These are phyloP conservation scores for Kodamaea laetipori DNA, from an alignment of 805 yeast genomes.

Conservation along the genomic window DNA sequence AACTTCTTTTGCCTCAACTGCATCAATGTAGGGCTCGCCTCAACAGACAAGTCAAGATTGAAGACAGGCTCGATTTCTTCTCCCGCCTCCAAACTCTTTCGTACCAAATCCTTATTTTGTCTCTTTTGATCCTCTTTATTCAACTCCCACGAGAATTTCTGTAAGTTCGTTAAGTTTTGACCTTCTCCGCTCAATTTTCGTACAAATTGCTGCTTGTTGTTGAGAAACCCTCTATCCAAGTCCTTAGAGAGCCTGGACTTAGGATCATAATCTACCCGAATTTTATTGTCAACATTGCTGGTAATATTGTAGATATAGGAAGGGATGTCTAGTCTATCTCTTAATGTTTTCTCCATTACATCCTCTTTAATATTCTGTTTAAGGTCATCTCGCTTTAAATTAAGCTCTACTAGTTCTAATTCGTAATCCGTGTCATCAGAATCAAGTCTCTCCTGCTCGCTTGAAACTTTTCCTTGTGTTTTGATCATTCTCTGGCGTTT, in stretches of 20 bases:
- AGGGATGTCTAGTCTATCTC: conserved; percentile 78
- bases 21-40: conserved; percentile 42
- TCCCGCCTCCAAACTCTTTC: conserved; percentile 10
- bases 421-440: conserved; percentile 44
- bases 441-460: conserved; percentile 21
- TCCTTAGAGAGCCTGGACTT: conserved; percentile 45
- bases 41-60: conserved; percentile 33
- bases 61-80: conserved; percentile 18
- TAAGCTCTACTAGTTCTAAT: conserved; percentile 41
- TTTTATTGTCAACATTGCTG: conserved; percentile 22
- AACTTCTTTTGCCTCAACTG: conserved; percentile 26
- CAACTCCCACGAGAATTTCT: conserved; percentile 40
- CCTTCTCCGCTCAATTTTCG: conserved; percentile 50
- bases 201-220: conserved; percentile 51
- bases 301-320: conserved; percentile 54
- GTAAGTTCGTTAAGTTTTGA: conserved; percentile 24
- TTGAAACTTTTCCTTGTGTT: not conserved
- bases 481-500: conserved; percentile 9
- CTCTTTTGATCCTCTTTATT: conserved; percentile 18
- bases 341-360: conserved; percentile 46
- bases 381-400: conserved; percentile 29
- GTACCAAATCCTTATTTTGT: conserved; percentile 14
- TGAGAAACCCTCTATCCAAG: conserved; percentile 32
- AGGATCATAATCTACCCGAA: conserved; percentile 51
- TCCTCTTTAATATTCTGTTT: conserved; percentile 29